A percentile compares a stretch with the other conserved stretches of the same genome.
These are phyloP conservation scores for Aspergillus fructus DNA, from an alignment of 2,329 filamentous ascomycete genomes.

Conservation along the genomic window DNA sequence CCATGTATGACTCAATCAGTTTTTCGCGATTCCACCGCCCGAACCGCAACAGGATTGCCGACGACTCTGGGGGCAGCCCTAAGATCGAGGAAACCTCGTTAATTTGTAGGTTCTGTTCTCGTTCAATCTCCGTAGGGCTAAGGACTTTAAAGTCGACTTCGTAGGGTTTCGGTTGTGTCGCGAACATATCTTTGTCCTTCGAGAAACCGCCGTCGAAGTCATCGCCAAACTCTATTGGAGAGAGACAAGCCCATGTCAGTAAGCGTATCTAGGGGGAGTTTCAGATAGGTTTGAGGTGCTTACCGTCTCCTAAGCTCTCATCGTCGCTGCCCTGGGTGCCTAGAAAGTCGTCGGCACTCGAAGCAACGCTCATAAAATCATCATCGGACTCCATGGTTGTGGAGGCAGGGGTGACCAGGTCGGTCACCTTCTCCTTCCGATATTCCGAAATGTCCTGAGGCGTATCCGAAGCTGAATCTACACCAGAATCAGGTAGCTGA, in stretches of 20 bases:
- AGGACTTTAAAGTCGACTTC: constrained; percentile 84
- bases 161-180: constrained; percentile 71
- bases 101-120: constrained; percentile 81
- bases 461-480: constrained; percentile 11
- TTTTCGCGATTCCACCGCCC: constrained; percentile 96
- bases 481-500: constrained; percentile 11
- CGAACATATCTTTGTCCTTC: constrained; percentile 69
- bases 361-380: constrained; percentile 82
- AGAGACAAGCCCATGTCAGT: constrained; percentile 5
- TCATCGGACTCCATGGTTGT: constrained; percentile 90
- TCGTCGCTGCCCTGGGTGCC: constrained; percentile 71
- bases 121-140: constrained; percentile 76
- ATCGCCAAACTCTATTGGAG: constrained; percentile 53
- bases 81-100: constrained; percentile 89
- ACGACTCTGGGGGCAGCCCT: constrained; percentile 82
- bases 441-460: constrained; percentile 15
- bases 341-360: constrained; percentile 71
- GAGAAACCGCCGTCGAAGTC: constrained; percentile 62
- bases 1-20: constrained; percentile 95
- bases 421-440: constrained; percentile 27
- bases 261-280: not conserved
- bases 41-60: constrained; percentile 84
- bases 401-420: constrained; percentile 42
- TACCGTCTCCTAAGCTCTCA: constrained; percentile 49
- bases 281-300: constrained; percentile 4